Evolutionary conservation across 305 asterid genomes (phyloP).

Genomic region (Ajuga reptans): DNA sequence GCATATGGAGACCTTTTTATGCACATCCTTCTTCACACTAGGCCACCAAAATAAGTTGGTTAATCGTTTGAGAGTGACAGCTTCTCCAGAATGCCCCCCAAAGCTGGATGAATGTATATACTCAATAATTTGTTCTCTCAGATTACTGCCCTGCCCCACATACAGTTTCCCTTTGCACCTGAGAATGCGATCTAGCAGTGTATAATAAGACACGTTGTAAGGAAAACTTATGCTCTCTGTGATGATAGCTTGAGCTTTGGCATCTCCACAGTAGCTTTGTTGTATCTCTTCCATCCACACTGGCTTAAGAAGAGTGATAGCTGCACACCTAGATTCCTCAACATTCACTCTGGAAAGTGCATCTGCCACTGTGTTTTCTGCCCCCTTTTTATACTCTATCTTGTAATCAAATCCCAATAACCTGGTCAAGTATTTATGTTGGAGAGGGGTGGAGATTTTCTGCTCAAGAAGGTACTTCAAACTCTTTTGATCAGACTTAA

Average conservation of each 20-base stretch:
- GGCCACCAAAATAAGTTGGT: not conserved
- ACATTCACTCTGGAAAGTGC: too few species aligned
- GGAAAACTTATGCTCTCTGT: not conserved
- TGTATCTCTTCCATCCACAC: not conserved
- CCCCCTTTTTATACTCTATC: too few species aligned
- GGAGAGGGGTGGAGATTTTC: too few species aligned
- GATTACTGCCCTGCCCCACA: not conserved
- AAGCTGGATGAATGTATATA: not conserved
- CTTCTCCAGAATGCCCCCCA: not conserved
- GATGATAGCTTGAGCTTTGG: not conserved
- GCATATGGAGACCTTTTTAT: not conserved
- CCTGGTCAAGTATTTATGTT: too few species aligned
- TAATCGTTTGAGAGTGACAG: not conserved
- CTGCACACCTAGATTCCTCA: too few species aligned
- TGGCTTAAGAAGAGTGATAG: not conserved
- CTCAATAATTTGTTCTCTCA: not conserved
- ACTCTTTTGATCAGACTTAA: too few species aligned
- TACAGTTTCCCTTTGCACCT: not conserved
- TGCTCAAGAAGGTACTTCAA: too few species aligned
- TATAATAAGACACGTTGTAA: not conserved
- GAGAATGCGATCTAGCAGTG: not conserved
- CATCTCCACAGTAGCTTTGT: not conserved
- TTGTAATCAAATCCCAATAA: too few species aligned
- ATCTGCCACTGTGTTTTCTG: too few species aligned
- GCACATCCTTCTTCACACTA: not conserved